Evolutionary conservation across 345 rosid species (phyloP), one percentile per base, ranked within the genome.

Genomic region (Trapa incisa): DNA sequence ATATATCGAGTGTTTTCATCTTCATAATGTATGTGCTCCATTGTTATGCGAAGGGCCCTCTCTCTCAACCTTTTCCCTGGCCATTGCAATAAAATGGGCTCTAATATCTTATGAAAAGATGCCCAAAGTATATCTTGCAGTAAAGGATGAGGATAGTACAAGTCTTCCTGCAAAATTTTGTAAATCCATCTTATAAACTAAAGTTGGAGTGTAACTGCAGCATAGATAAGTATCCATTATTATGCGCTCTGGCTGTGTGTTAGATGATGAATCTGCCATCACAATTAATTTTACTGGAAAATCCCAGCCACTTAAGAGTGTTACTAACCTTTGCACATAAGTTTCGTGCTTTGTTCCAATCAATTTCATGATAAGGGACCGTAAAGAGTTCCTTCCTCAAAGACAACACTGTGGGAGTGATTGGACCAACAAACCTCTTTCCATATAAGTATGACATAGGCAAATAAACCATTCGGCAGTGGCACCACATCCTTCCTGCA

Each of bases 401-500:
- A 75, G 99, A 86, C 45, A 89, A 79, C 73, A 94, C 78, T 17
- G 87, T 86, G 45, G 95, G 85, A 16, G 96, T 91, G 76, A 94
- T 84, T 50, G 93, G 99, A 56, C 97, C 99, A 68, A 89, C 96
- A 80, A 91, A 93, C 74, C 96, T 84, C 82, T 87, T 93, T 60
- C 97, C 98, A 77, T 85, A 93, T 71, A 93, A 75, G 75, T 93
- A 93, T 43, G 94, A 90, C 97, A 90, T 94, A 0, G 99, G 99
- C 82, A 94, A 74, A 89, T 91, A 94, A 52, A 94, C 99, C 99
- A 94, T 94, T 76, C 96, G 88, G 75, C 99, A 94, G 72, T 91
- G 96, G 74, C 97, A 89, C 96, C 99, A 94, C 95, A 94, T 94
- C 82, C 97, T 88, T 78, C 99, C 99, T 94, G 87, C 66, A 76